phyloP scores from a whole-genome alignment of 495 filamentous ascomycete genomes.

The Aspergillus funiculosus region DNA sequence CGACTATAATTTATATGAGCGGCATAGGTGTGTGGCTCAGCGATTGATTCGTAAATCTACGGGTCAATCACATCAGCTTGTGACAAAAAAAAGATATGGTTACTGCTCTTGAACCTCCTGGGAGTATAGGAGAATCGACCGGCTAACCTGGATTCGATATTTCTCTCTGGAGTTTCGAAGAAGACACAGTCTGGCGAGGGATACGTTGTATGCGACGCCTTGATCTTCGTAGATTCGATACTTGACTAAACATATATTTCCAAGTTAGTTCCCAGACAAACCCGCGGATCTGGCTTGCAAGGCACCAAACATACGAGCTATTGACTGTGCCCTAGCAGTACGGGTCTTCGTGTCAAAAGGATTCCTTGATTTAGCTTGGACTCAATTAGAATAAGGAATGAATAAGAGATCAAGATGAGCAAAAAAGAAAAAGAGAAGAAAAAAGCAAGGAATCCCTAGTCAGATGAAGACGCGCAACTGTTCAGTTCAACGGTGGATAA shows the following conservation, averaged over 20 bases:
- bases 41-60: constrained; percentile 50
- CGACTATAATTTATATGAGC: constrained; percentile 33
- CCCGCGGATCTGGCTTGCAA: too few relatives aligned
- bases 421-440: too few relatives aligned
- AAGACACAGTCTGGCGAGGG: constrained; percentile 16
- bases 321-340: constrained; percentile 2
- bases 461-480: too few relatives aligned
- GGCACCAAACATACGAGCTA: constrained; percentile 3
- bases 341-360: constrained; percentile 3
- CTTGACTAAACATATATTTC: constrained; percentile 13
- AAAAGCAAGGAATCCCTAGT: too few relatives aligned
- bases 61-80: neutral
- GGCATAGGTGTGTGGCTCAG: constrained; percentile 43
- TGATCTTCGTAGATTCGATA: constrained; percentile 22
- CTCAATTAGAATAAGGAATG: constrained; percentile 1
- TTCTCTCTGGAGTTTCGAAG: constrained; percentile 20
- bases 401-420: neutral
- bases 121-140: neutral
- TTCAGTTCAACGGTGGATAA: too few relatives aligned
- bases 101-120: too few relatives aligned
- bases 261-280: neutral
- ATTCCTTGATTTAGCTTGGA: constrained; percentile 4
- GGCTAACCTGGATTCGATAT: constrained; percentile 29
- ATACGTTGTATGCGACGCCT: constrained; percentile 15
- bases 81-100: too few relatives aligned